Evolutionary conservation across 371 early-diverging fungal genomes (phyloP).

Genomic region (Circinella umbellata): DNA sequence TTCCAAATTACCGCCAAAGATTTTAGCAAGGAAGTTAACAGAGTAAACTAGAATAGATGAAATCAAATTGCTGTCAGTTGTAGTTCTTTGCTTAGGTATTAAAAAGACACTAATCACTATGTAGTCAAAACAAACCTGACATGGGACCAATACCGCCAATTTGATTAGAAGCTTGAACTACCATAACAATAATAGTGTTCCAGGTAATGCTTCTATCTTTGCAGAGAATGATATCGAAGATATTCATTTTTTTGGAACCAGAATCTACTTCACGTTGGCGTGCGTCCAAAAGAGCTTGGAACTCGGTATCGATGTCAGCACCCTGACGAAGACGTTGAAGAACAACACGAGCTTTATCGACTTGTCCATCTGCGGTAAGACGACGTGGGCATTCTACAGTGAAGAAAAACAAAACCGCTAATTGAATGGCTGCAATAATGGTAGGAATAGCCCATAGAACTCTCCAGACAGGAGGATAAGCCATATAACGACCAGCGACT

Average conservation of each 20-base stretch:
- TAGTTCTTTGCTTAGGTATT: too few species aligned
- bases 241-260: slow-evolving; percentile 32
- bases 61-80: too few species aligned
- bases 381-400: slow-evolving; percentile 85
- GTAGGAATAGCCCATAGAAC: slow-evolving; percentile 63
- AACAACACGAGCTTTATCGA: slow-evolving; percentile 56
- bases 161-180: slow-evolving; percentile 54
- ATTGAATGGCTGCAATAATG: slow-evolving; percentile 70
- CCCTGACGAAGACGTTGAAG: slow-evolving; percentile 66
- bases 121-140: slow-evolving; percentile 23
- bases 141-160: slow-evolving; percentile 56
- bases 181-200: slow-evolving; percentile 48
- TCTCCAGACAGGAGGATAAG: slow-evolving; percentile 69
- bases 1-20: slow-evolving; percentile 30
- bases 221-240: slow-evolving; percentile 42
- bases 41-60: slow-evolving; percentile 21
- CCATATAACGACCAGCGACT: slow-evolving; percentile 64
- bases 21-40: slow-evolving; percentile 40
- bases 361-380: slow-evolving; percentile 56
- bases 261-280: slow-evolving; percentile 43
- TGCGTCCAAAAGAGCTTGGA: slow-evolving; percentile 32
- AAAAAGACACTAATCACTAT: too few species aligned
- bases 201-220: slow-evolving; percentile 40
- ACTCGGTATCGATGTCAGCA: slow-evolving; percentile 48
- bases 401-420: slow-evolving; percentile 58